Base-by-base conservation (phyloP, 495 filamentous ascomycete genomes). In the Opeltia flavorubescens region DNA sequence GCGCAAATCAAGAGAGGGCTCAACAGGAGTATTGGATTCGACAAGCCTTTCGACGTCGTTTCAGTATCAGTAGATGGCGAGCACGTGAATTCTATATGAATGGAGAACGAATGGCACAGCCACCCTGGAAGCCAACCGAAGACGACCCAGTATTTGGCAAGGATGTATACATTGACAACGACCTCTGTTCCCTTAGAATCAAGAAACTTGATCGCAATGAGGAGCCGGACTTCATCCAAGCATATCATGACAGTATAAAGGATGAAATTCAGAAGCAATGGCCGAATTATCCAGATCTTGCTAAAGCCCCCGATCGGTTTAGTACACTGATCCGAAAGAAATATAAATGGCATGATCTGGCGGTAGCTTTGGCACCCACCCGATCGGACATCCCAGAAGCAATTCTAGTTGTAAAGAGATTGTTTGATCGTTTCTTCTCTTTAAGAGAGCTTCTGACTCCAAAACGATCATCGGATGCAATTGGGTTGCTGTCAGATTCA, bases 271-370 rank as follows among this genome's bases (percentile, higher is more conserved):
- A 31, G 29, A 13, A 31, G 29, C 29, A 31, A 13, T 31, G 29
- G 29, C 6, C 6, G 6, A 31, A 6, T 6, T 13, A 31, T 6
- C 6, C 6, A 6, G 6, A 31, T 6, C 13, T 6, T 31, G 29
- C 6, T 13, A 6, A 6, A 6, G 29, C 13, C 29, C 6, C 13
- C 29, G 29, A 6, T 13, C 6, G 6, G 29, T 13, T 31, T 31
- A 52, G 64, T 11, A 31, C 29, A 31, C 29, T 6, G 6, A 31
- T 31, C 29, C 6, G 13, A 31, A 13, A 31, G 13, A 31, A 31
- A 31, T 6, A 31, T 6, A 31, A 31, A 13, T 6, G 6, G 29
- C 29, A 31, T 31, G 29, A 31, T 13, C 6, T 31, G 29, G 29
- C 29, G 29, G 13, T 6, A 31, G 29, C 29, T 6, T 6, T 31